A percentile compares a stretch with the other conserved stretches of the same genome.
Conservation (phyloP, 2,329 filamentous ascomycete genomes). For the Pestalotiopsis sp. region DNA sequence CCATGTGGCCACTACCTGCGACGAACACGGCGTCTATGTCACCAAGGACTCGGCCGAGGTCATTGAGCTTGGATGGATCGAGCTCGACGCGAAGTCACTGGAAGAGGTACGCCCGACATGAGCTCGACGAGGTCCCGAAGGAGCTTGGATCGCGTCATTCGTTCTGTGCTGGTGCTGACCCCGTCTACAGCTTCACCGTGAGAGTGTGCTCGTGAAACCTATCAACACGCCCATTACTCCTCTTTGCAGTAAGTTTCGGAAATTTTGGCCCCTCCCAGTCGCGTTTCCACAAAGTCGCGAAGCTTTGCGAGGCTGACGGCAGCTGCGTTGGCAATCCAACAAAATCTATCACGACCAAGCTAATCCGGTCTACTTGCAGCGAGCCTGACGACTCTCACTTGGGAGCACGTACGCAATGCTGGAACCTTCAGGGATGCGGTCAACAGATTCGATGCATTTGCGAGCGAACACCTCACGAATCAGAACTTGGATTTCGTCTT, state of each 20-base stretch:
- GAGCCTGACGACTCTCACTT: constrained; percentile 95
- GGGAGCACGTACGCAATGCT: constrained; percentile 98
- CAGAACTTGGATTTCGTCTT: constrained; percentile 98
- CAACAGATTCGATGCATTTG: constrained; percentile 91
- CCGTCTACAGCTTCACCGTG: constrained; percentile 76
- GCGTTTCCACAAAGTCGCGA: constrained; percentile 10
- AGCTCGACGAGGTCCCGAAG: too few species aligned
- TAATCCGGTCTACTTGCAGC: constrained; percentile 54
- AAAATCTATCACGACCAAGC: constrained; percentile 15
- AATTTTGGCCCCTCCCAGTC: neutral
- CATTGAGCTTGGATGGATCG: constrained; percentile 98
- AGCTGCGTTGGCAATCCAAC: neutral
- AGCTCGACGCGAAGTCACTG: constrained; percentile 87
- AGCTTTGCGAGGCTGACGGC: neutral
- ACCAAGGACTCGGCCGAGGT: constrained; percentile 99
- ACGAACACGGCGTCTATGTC: constrained; percentile 98
- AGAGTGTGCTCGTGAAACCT: constrained; percentile 96
- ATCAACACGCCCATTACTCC: constrained; percentile 99
- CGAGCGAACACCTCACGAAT: constrained; percentile 84
- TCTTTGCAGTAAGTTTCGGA: constrained; percentile 86
- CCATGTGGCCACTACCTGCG: constrained; percentile 97
- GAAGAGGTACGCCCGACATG: constrained; percentile 73
- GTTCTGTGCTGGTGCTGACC: constrained; percentile 11
- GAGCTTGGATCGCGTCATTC: neutral
- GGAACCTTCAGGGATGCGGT: constrained; percentile 97